Evolutionary conservation across 2,329 filamentous ascomycete genomes (phyloP), one percentile per base, ranked within the genome.

Genomic region (Xylaria multiplex): DNA sequence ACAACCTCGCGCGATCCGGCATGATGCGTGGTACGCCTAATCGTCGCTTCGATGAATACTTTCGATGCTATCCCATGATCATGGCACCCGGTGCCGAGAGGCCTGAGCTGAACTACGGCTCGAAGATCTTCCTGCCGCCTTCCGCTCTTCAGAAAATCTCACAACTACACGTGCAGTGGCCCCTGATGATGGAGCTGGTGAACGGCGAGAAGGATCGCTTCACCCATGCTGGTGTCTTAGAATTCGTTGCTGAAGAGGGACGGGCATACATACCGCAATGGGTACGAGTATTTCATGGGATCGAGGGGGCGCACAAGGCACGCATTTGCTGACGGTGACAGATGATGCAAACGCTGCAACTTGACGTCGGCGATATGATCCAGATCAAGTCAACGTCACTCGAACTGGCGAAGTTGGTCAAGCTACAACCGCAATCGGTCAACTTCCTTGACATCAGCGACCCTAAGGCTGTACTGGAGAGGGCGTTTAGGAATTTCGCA

Each of bases 241-340:
- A 99, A 80, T 99, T 99, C 77, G 96, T 97, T 63, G 96, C 96
- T 3, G 96, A 99, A 77, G 96, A 99, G 79, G 96, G 96, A 56
- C 92, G 96, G 77, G 93, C 96, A 60, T 99, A 99, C 80, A 85
- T 99, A 67, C 96, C 96, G 37, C 93, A 94, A 79, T 99, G 96
- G 95, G 92, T 94, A 82, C 70, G 85, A 79, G 66, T 1, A 32
- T 9, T 48, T 49, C 40, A 45, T 54, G 27, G 27, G 27, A 27
- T 27, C 27, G 27, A 8, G 7, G 40, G 2, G 2, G 13, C 19
- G 2, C 19, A 56, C 43, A 49, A 24, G 37, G 48, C 8, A 48
- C 13, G 32, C 19, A 40, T 11, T 46, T 50, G 77, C 75, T 66
- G 27, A 71, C 57, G 19, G 56, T 7, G 45, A 50, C 73, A 96